A percentile compares a stretch with the other conserved stretches of the same genome.
These are phyloP conservation scores for Lentinus brumalis DNA, from an alignment of 768 basidiomycete species.

Conservation along the genomic window DNA sequence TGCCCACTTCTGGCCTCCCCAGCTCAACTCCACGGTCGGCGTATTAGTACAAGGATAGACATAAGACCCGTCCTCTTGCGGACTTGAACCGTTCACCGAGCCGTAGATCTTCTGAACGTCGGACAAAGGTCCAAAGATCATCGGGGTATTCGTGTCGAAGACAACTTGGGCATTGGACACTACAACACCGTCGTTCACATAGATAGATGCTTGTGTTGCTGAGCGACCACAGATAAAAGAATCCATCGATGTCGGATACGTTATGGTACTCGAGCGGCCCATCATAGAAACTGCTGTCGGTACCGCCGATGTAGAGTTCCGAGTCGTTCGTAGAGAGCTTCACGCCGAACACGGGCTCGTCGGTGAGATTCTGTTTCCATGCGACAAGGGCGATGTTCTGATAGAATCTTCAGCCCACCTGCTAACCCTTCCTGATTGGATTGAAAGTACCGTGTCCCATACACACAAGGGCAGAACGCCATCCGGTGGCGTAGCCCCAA, in stretches of 20 bases:
- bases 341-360: constrained; percentile 32
- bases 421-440: too few relatives aligned
- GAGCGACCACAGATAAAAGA: neutral
- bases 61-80: constrained; percentile 21
- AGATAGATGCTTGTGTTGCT: neutral
- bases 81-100: neutral
- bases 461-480: too few relatives aligned
- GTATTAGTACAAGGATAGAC: constrained; percentile 3
- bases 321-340: constrained; percentile 34
- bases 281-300: constrained; percentile 36
- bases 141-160: constrained; percentile 27
- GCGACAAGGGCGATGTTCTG: neutral
- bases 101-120: neutral
- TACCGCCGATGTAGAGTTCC: constrained; percentile 42
- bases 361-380: neutral
- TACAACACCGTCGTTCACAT: constrained; percentile 2
- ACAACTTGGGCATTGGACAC: constrained; percentile 3
- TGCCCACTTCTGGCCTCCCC: constrained; percentile 3
- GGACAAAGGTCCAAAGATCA: constrained; percentile 5
- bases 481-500: too few relatives aligned
- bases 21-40: constrained; percentile 5
- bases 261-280: constrained; percentile 29
- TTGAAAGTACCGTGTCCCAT: too few relatives aligned
- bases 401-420: neutral
- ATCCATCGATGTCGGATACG: constrained; percentile 8